Evolutionary conservation across 345 rosid genomes (phyloP).

Genomic region (Dipteronia dyeriana): DNA sequence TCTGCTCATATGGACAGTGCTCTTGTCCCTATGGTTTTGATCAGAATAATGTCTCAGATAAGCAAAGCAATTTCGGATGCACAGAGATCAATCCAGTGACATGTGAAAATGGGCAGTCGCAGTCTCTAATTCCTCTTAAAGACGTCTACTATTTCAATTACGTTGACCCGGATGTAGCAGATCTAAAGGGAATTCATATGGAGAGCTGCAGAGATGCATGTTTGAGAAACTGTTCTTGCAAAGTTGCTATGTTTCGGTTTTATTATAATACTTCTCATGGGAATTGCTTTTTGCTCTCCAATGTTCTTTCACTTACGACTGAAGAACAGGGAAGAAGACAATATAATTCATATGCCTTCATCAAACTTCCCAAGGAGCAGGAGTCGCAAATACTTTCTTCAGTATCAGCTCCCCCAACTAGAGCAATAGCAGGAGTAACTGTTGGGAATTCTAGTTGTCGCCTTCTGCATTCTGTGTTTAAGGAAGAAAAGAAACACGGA

Average conservation of each 20-base stretch:
- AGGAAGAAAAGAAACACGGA: not conserved
- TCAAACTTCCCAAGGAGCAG: not conserved
- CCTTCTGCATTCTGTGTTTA: not conserved
- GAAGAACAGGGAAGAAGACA: too few relatives aligned
- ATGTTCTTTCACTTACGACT: not conserved
- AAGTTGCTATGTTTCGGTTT: not conserved
- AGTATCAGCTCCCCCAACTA: too few relatives aligned
- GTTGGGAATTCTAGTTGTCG: not conserved
- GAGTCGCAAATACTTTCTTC: too few relatives aligned
- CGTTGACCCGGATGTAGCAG: not conserved
- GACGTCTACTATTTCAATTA: not conserved
- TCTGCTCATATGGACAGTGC: not conserved
- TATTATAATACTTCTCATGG: not conserved
- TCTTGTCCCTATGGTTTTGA: not conserved
- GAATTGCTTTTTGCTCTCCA: not conserved
- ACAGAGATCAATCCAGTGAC: not conserved
- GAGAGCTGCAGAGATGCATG: not conserved
- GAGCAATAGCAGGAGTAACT: not conserved
- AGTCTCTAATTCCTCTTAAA: not conserved
- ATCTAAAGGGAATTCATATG: not conserved
- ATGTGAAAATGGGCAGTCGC: not conserved
- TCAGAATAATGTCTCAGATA: not conserved
- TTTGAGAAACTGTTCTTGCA: not conserved
- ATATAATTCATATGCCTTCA: not conserved
- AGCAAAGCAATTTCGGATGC: not conserved